Base-by-base conservation (phyloP, 2,329 filamentous ascomycete species). In the Trichoderma arundinaceum region DNA sequence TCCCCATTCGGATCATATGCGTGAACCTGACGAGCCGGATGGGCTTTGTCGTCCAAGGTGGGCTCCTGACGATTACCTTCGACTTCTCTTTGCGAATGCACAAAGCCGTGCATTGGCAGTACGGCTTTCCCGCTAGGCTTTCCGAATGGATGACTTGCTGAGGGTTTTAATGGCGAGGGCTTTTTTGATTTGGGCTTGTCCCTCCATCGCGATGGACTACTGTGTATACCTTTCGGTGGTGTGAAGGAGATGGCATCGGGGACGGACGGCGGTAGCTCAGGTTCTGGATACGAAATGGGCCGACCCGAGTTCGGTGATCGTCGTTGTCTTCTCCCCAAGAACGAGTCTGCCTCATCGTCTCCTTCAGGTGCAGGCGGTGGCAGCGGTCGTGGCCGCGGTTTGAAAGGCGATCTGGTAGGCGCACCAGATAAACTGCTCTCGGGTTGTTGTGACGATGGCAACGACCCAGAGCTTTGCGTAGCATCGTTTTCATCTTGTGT, bases 211-310 rank as follows among this genome's bases (percentile, higher is more conserved):
- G 83, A 85, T 0, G 86, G 85, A 13, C 84, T 87, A 58, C 83
- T 82, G 66, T 88, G 86, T 33, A 89, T 89, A 1, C 87, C 87
- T 19, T 78, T 74, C 0, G 86, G 84, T 7, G 85, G 85, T 3
- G 84, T 84, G 49, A 81, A 84, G 33, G 86, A 79, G 1, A 84
- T 78, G 0, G 83, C 81, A 66, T 88, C 86, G 1, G 78, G 76
- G 12, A 82, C 75, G 0, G 85, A 85, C 0, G 86, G 86, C 3
- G 89, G 89, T 5, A 91, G 79, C 54, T 90, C 87, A 1, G 88
- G 88, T 70, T 91, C 87, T 15, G 81, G 81, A 35, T 64, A 53
- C n/a, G 69, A 67, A 38, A 68, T 52, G 51, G 69, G 17, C 67
- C 75, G n/a, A 71, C 78, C 33, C 71, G 80, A 33, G 72, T 77